These are phyloP conservation scores for Craspedostauros australis DNA, from an alignment of 108 stramenopile genomes.

Conservation along the genomic window DNA sequence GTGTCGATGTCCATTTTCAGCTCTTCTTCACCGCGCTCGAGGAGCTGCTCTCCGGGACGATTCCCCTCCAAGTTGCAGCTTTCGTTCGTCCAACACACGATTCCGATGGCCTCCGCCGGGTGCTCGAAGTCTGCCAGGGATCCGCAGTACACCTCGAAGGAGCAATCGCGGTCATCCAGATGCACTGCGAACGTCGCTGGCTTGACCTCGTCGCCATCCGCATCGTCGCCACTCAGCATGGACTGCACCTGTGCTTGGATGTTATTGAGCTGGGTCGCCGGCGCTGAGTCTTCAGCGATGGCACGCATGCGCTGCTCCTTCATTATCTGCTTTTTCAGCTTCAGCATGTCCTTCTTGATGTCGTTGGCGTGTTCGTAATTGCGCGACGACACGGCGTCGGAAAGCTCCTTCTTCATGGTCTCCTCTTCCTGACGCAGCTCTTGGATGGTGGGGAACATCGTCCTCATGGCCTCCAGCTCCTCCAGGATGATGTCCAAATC, in stretches of 20 bases:
- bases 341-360: constrained; percentile 12
- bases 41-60: neutral
- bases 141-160: constrained; percentile 11
- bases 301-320: constrained; percentile 17
- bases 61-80: constrained; percentile 10
- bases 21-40: constrained; percentile 3
- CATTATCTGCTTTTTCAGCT: constrained; percentile 24
- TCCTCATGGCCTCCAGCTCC: constrained; percentile 26
- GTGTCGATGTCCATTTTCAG: constrained; percentile 7
- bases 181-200: constrained; percentile 8
- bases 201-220: neutral
- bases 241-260: constrained; percentile 16
- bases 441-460: constrained; percentile 12
- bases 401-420: constrained; percentile 11
- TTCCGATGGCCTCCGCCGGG: constrained; percentile 7
- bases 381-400: constrained; percentile 7
- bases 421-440: constrained; percentile 21
- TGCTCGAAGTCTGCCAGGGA: constrained; percentile 5
- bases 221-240: constrained; percentile 1
- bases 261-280: neutral
- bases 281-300: neutral
- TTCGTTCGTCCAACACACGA: constrained; percentile 32
- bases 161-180: constrained; percentile 17
- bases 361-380: constrained; percentile 16
- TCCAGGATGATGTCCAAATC: constrained; percentile 15